Percentiles rank a stretch among this genome's conserved stretches.
Conservation (phyloP, 495 filamentous ascomycete species). For the Tuber borchii region DNA sequence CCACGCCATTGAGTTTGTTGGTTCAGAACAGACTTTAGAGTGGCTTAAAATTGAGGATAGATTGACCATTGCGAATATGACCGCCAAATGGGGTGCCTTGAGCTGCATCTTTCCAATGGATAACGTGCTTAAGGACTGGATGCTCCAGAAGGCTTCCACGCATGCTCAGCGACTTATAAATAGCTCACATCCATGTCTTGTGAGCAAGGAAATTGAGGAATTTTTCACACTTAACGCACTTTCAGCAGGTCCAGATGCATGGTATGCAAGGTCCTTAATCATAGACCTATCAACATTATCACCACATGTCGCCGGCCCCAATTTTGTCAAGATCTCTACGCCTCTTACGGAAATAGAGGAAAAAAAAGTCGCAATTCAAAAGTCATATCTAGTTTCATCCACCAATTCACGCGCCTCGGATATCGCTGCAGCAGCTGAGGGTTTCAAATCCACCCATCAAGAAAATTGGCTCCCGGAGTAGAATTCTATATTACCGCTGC, state of each 20-base stretch:
- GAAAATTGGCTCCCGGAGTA: conserved; percentile 73
- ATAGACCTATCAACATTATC: conserved; percentile 73
- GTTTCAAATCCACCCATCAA: conserved; percentile 62
- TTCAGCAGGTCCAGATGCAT: conserved; percentile 65
- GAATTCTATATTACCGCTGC: conserved; percentile 90
- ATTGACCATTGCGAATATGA: too few relatives aligned
- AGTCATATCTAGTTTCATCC: conserved; percentile 85
- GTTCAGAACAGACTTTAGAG: too few relatives aligned
- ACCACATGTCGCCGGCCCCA: too few relatives aligned
- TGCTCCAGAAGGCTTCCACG: conserved; percentile 66
- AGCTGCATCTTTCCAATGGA: conserved; percentile 86
- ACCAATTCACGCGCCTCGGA: conserved; percentile 84
- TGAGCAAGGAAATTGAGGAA: conserved; percentile 62
- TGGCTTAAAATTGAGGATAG: too few relatives aligned
- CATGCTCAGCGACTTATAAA: conserved; percentile 45
- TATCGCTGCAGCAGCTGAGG: conserved; percentile 71
- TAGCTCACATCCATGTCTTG: conserved; percentile 50
- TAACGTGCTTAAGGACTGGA: conserved; percentile 61
- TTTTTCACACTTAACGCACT: conserved; percentile 58
- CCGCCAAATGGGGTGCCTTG: conserved; percentile 88
- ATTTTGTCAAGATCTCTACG: too few relatives aligned
- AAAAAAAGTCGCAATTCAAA: conserved; percentile 68
- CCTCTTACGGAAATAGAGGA: too few relatives aligned
- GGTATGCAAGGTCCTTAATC: conserved; percentile 75
- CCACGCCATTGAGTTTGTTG: too few relatives aligned